Base-by-base conservation (phyloP, 371 early-diverging fungal genomes). In the Entomophthora muscae region DNA sequence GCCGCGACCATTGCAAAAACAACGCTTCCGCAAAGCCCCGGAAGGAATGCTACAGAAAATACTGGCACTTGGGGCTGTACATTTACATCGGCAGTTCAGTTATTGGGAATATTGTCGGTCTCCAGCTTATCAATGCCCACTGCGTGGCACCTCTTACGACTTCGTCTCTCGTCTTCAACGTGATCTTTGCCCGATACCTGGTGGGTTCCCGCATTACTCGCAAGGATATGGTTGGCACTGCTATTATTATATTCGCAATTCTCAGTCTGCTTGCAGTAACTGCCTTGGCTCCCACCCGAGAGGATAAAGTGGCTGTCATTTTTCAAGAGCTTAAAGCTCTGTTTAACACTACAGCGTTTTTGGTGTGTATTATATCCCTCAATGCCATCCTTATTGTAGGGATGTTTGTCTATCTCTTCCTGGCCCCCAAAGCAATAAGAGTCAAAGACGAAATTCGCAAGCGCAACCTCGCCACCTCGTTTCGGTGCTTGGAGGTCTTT, bases 141-240 rank as follows among this genome's bases (percentile, higher is more conserved):
- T 82, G 83, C 82, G 83, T 83, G 28, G 85, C 85, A 53, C 83
- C 85, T 29, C 21, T 81, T 85, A 69, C n/a, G n/a, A n/a, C n/a
- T n/a, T n/a, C n/a, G n/a, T n/a, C n/a, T n/a, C n/a, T n/a, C n/a
- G n/a, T n/a, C n/a, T n/a, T n/a, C n/a, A n/a, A n/a, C n/a, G n/a
- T n/a, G n/a, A n/a, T n/a, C n/a, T n/a, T n/a, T n/a, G 85, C 85
- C 32, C 78, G 80, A 71, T 72, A 81, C 60, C 70, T 85, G 32
- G 85, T 85, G 12, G 80, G 79, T 53, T 82, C 82, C 3, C 76
- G 74, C 32, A 85, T 85, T 54, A 80, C 81, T 23, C 68, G 74
- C n/a, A 73, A 76, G 65, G 85, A 85, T 67, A 77, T 83, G 21
- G 68, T 80, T 24, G 85, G 83, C 12, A 85, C 85, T 2, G 74